Percentiles rank a stretch among this genome's conserved stretches.
Conservation (phyloP, 495 filamentous ascomycete genomes). For the Darksidea phi region DNA sequence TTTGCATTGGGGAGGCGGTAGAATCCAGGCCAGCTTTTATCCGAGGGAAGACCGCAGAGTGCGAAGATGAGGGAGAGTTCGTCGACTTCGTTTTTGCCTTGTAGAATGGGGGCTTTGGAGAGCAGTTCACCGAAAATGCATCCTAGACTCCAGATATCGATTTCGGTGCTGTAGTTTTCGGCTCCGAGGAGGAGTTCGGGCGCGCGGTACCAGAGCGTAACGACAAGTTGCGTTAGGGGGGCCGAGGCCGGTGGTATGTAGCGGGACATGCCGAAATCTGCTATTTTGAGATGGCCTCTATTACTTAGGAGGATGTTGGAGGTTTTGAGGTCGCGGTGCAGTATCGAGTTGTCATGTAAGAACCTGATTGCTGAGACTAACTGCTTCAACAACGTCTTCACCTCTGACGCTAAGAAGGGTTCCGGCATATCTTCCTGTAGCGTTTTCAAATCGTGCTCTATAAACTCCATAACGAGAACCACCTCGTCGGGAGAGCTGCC, state of each 20-base stretch:
- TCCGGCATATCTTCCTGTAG: constrained; percentile 91
- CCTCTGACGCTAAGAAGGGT: constrained; percentile 88
- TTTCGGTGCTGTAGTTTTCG: constrained; percentile 67
- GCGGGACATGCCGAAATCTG: constrained; percentile 96
- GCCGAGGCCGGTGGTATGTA: constrained; percentile 68
- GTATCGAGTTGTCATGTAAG: constrained; percentile 87
- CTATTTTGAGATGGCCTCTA: constrained; percentile 90
- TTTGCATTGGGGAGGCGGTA: constrained; percentile 85
- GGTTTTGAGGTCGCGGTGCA: constrained; percentile 95
- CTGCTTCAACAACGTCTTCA: constrained; percentile 85
- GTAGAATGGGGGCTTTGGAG: constrained; percentile 72
- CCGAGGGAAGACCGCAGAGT: constrained; percentile 84
- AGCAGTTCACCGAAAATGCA: constrained; percentile 96
- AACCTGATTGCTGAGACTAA: constrained; percentile 78
- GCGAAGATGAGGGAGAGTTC: constrained; percentile 78
- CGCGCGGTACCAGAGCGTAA: constrained; percentile 94
- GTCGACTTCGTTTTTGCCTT: constrained; percentile 94
- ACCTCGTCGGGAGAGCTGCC: constrained; percentile 76
- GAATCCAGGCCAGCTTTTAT: constrained; percentile 83
- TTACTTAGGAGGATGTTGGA: constrained; percentile 95
- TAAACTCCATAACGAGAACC: constrained; percentile 95
- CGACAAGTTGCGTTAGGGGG: constrained; percentile 88
- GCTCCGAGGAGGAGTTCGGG: constrained; percentile 88
- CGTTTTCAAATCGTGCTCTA: constrained; percentile 96
- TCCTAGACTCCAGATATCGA: constrained; percentile 95